phyloP scores from a whole-genome alignment of 208 protist species.

The Crithidia acanthocephali region DNA sequence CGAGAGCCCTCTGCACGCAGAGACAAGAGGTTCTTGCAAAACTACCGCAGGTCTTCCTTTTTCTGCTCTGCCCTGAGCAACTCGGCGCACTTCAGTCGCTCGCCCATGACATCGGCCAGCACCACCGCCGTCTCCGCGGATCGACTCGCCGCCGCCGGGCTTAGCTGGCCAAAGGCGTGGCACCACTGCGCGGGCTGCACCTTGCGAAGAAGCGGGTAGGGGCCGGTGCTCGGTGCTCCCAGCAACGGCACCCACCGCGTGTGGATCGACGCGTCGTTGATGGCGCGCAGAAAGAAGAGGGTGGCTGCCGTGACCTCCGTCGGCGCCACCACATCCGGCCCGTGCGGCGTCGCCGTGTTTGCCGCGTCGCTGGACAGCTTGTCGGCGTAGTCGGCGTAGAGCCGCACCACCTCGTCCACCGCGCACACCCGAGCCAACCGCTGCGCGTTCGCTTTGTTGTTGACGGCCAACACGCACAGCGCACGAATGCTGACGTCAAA shows the following conservation, averaged over 20 bases:
- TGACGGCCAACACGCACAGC: constrained; percentile 70
- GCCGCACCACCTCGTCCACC: constrained; percentile 41
- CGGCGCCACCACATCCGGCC: constrained; percentile 27
- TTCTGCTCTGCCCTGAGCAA: neutral
- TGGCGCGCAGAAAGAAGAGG: constrained; percentile 54
- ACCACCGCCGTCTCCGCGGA: constrained; percentile 33
- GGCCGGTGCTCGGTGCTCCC: constrained; percentile 27
- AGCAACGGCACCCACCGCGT: constrained; percentile 39
- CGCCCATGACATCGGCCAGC: constrained; percentile 40
- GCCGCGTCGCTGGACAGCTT: constrained; percentile 17
- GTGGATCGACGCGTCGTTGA: constrained; percentile 56
- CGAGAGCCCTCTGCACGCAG: too few species aligned
- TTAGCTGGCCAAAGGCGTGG: constrained; percentile 31
- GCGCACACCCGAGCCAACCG: constrained; percentile 38
- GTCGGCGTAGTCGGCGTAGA: constrained; percentile 52
- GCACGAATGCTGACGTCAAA: constrained; percentile 77
- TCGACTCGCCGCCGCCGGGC: neutral
- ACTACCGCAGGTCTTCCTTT: too few species aligned
- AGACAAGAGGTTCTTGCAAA: too few species aligned
- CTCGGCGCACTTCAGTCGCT: constrained; percentile 41
- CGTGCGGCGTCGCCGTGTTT: constrained; percentile 1
- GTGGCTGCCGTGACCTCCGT: constrained; percentile 67
- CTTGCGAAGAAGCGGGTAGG: constrained; percentile 41
- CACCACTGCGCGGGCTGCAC: constrained; percentile 65
- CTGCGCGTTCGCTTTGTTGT: constrained; percentile 51